These are phyloP conservation scores for Candida nitratophila DNA, from an alignment of 805 yeast species.

Conservation along the genomic window DNA sequence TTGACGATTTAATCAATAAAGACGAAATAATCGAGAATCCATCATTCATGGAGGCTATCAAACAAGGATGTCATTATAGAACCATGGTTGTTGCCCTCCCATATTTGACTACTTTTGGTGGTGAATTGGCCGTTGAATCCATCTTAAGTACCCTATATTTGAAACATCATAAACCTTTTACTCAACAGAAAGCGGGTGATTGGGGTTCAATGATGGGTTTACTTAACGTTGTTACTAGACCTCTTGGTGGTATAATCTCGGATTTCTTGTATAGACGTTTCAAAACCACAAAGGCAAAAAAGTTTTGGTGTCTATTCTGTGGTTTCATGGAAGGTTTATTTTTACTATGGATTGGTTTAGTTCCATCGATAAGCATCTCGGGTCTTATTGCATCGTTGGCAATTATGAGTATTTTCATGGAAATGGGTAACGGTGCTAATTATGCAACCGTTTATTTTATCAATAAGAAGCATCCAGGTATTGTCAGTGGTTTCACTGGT, in stretches of 20 bases:
- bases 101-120: conserved; percentile 23
- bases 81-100: conserved; percentile 22
- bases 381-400: conserved; percentile 24
- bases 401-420: conserved; percentile 27
- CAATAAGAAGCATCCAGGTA: conserved; percentile 28
- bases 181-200: conserved; percentile 19
- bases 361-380: conserved; percentile 18
- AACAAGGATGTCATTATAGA: conserved; percentile 16
- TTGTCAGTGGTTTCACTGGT: conserved; percentile 30
- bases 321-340: conserved; percentile 27
- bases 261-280: conserved; percentile 22
- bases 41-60: conserved; percentile 9
- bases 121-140: conserved; percentile 24
- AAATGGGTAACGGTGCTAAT: conserved; percentile 33
- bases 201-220: conserved; percentile 29
- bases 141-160: conserved; percentile 18
- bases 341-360: conserved; percentile 28
- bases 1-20: conserved; percentile 13
- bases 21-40: conserved; percentile 23
- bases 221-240: conserved; percentile 24
- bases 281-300: conserved; percentile 24
- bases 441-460: conserved; percentile 29
- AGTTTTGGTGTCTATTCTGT: conserved; percentile 24
- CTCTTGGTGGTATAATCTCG: conserved; percentile 22
- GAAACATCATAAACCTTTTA: conserved; percentile 10